A percentile compares a stretch with the other conserved stretches of the same genome.
These are phyloP conservation scores for Saitozyma sp. DNA, from an alignment of 768 basidiomycete species.

Conservation along the genomic window DNA sequence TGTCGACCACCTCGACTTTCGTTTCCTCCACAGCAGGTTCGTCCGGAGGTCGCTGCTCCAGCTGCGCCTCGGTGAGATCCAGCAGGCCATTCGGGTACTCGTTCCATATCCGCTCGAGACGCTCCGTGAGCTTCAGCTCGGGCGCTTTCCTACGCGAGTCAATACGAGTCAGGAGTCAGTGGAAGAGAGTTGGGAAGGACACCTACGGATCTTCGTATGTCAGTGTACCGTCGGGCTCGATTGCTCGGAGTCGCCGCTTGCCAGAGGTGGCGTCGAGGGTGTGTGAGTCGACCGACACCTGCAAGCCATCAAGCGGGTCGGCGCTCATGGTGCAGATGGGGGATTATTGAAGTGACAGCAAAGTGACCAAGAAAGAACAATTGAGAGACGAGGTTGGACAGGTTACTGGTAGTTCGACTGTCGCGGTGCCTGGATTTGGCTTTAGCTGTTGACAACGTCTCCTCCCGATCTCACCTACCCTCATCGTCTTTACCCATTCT, in stretches of 20 bases:
- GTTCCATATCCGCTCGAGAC: slow-evolving; percentile 39
- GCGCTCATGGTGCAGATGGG: too few species aligned
- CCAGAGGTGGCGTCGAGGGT: slow-evolving; percentile 21
- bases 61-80: slow-evolving; percentile 29
- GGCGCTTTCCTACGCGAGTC: slow-evolving; percentile 18
- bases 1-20: slow-evolving; percentile 3
- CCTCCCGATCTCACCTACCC: too few species aligned
- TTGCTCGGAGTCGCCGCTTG: slow-evolving; percentile 14
- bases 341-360: neutral
- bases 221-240: slow-evolving; percentile 27
- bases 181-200: neutral
- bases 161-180: neutral
- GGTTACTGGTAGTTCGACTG: too few species aligned
- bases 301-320: slow-evolving; percentile 2
- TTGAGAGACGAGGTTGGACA: too few species aligned
- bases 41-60: slow-evolving; percentile 15
- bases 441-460: too few species aligned
- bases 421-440: too few species aligned
- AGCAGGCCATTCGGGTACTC: slow-evolving; percentile 42
- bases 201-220: slow-evolving; percentile 28
- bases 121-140: slow-evolving; percentile 26
- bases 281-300: slow-evolving; percentile 16
- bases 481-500: slow-evolving; percentile 1
- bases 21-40: slow-evolving; percentile 13
- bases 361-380: neutral